Evolutionary conservation across 306 rosid genomes (phyloP).

Genomic region (Argentina anserina): DNA sequence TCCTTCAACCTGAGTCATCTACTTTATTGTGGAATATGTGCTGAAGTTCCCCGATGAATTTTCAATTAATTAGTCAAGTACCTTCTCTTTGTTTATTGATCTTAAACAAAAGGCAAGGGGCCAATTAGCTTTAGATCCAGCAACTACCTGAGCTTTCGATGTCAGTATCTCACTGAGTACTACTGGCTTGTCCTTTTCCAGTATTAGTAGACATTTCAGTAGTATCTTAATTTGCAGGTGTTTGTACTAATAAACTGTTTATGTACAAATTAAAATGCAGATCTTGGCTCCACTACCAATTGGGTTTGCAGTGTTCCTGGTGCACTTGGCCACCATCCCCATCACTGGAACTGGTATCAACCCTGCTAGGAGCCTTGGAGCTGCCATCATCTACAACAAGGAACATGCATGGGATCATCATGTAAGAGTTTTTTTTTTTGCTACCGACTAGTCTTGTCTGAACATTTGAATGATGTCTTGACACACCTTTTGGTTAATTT

Average conservation of each 20-base stretch:
- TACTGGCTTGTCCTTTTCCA: neutral
- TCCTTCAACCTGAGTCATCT: too few relatives aligned
- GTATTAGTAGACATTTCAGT: neutral
- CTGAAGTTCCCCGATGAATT: too few relatives aligned
- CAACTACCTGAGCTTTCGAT: too few relatives aligned
- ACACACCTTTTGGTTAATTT: neutral
- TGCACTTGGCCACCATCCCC: conserved; percentile 47
- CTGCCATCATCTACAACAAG: conserved; percentile 40
- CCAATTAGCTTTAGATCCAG: too few relatives aligned
- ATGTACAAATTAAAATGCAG: conserved; percentile 23
- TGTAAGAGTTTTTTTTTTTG: conserved; percentile 19
- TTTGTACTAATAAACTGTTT: neutral
- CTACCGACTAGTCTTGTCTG: neutral
- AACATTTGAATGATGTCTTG: neutral
- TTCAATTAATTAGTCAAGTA: too few relatives aligned
- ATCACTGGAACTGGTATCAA: conserved; percentile 45
- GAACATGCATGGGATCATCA: conserved; percentile 43
- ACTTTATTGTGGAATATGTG: too few relatives aligned
- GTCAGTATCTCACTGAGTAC: too few relatives aligned
- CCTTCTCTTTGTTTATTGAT: too few relatives aligned
- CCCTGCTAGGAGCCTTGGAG: conserved; percentile 51
- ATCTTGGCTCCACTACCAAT: conserved; percentile 48
- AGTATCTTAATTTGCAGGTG: neutral
- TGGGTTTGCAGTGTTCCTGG: conserved; percentile 45
- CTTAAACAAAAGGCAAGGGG: too few relatives aligned